Evolutionary conservation across 1,139 yeast genomes (phyloP).

Genomic region (Ogataea hybrid): DNA sequence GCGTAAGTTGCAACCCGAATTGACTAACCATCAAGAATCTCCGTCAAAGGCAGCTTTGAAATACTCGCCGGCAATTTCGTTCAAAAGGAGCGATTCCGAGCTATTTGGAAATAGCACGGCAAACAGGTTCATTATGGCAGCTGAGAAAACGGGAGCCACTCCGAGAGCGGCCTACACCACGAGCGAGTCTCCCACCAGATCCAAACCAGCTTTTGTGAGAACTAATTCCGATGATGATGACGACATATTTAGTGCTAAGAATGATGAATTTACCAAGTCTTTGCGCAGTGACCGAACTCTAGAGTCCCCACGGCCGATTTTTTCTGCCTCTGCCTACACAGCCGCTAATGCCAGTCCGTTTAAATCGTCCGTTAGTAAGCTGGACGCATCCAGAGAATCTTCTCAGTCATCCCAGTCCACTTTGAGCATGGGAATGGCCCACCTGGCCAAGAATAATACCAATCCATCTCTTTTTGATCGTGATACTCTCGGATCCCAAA

Average conservation of each 20-base stretch:
- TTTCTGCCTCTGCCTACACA: conserved; percentile 60
- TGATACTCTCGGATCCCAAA: conserved; percentile 21
- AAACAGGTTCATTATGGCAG: conserved; percentile 32
- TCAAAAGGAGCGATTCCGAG: conserved; percentile 22
- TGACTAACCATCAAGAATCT: conserved; percentile 29
- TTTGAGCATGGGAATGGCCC: conserved; percentile 10
- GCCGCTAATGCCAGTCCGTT: conserved; percentile 46
- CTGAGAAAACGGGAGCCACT: conserved; percentile 33
- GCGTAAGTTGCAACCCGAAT: conserved; percentile 17
- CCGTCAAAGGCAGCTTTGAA: conserved; percentile 45
- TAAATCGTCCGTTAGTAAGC: conserved; percentile 24
- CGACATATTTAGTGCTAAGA: conserved; percentile 33
- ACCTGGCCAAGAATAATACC: conserved; percentile 15
- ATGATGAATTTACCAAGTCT: conserved; percentile 31
- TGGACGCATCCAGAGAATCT: conserved; percentile 22
- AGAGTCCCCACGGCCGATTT: conserved; percentile 65
- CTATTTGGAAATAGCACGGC: conserved; percentile 26
- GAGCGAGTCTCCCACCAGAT: conserved; percentile 66
- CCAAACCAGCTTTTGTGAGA: conserved; percentile 45
- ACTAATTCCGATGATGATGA: conserved; percentile 43
- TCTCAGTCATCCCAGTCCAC: conserved; percentile 19
- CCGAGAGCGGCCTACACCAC: conserved; percentile 57
- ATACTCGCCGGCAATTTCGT: conserved; percentile 36
- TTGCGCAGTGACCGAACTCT: conserved; percentile 39
- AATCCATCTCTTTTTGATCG: conserved; percentile 18